Base-by-base conservation (phyloP, 2,329 filamentous ascomycete species). In the Mycocentrospora acerina region DNA sequence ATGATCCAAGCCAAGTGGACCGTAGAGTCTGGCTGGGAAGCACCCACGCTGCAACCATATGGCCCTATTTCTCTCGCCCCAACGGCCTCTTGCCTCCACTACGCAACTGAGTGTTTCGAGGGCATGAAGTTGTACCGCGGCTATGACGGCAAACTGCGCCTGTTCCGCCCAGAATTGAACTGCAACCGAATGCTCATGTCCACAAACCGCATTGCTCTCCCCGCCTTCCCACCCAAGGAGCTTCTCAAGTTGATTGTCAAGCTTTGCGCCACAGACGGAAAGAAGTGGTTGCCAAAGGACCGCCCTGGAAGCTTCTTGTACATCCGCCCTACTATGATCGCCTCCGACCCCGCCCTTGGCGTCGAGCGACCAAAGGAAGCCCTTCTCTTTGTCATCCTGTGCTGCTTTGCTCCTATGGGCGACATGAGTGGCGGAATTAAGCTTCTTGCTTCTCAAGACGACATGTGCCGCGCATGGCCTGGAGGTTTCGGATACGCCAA, bases 401-500 rank as follows among this genome's bases (percentile, higher is more conserved):
- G 66, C 43, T 70, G 68, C 46, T 75, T 77, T 46, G 71, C 74
- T 2, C 64, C 67, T 35, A 70, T 75, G 67, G 54, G 67, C 46
- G 39, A 60, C 37, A 50, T 53, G 29, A 55, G 49, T 3, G 58
- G 58, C 28, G 66, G 64, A 6, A 58, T 94, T 75, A 84, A 80
- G 56, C 79, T 95, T 30, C 80, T 91, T 61, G 91, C 90, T 0
- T 87, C 81, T 30, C 79, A 81, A 38, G 82, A 90, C 51, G 88
- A 95, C 66, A 88, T 85, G 74, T 83, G 95, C 41, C 85, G 90
- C 51, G 90, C 90, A 10, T 96, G 90, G 90, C 89, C 88, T 14
- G 90, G 90, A 45, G 90, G 91, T 8, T 95, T 94, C 66, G 90
- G 90, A 1, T 90, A 86, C 62, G 89, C 90, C 44, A 96, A 96